Conservation (phyloP, 805 yeast genomes). For the Zygoascus biomembranicola region DNA sequence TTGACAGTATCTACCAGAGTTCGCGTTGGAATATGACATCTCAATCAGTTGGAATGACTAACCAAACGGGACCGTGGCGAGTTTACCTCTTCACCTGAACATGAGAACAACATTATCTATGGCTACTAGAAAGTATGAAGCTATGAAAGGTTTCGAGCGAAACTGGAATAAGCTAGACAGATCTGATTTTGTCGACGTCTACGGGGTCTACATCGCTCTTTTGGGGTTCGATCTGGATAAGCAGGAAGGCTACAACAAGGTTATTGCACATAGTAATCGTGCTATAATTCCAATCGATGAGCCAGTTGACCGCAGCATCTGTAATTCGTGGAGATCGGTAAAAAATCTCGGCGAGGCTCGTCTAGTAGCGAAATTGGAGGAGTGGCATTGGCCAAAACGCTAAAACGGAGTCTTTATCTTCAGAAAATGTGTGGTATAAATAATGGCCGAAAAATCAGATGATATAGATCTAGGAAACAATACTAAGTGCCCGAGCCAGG, state of each 20-base stretch:
- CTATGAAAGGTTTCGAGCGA: background rate
- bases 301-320: background rate
- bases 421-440: too few relatives aligned
- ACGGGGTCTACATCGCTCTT: background rate
- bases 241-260: background rate
- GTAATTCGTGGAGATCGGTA: background rate
- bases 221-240: background rate
- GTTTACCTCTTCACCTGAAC: too few relatives aligned
- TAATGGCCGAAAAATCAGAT: too few relatives aligned
- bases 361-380: background rate
- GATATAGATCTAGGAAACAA: too few relatives aligned
- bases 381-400: background rate
- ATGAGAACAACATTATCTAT: background rate
- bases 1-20: too few relatives aligned
- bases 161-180: background rate
- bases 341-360: background rate
- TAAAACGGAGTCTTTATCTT: too few relatives aligned
- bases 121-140: background rate
- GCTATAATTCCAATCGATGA: background rate
- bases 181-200: background rate
- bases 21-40: too few relatives aligned
- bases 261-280: background rate
- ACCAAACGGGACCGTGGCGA: too few relatives aligned
- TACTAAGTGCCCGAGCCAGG: too few relatives aligned
- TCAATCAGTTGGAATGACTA: too few relatives aligned